Evolutionary conservation across 768 basidiomycete genomes (phyloP), one percentile per base, ranked within the genome.

Genomic region (Panaeolus papilionaceus): DNA sequence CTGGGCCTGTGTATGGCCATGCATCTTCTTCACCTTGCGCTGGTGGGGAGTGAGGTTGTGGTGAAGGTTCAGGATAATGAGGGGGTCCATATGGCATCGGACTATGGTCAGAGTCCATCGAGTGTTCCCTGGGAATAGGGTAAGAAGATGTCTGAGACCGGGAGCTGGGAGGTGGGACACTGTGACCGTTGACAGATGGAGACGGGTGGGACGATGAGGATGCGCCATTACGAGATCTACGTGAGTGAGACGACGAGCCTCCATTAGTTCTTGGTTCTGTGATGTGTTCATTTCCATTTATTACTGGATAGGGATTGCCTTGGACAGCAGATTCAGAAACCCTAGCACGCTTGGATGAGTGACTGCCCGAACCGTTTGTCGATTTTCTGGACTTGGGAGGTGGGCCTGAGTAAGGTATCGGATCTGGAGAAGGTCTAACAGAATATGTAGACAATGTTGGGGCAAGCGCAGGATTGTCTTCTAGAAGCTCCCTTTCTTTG

Each of bases 401-500:
- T 26, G 49, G 61, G n/a, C 49, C 72, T 71, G 66, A 75, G 37
- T 64, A 61, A 63, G 72, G 37, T 51, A 72, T 66, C 9, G 75
- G 74, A 39, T 73, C 72, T 18, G 72, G 75, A 10, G 67, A 74
- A 23, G 58, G 77, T 49, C 66, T 72, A 61, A 63, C 64, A 44
- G 67, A 78, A 65, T 66, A 71, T 44, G 54, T 58, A 16, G 54
- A 33, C 8, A 58, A 10, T 4, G 26, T 14, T 62, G 67, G 64
- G 3, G 76, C 77, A 76, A 87, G 79, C 39, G 86, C 85, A 42
- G 88, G 87, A 72, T 89, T 85, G 62, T 86, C 87, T 64, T 89
- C 85, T n/a, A 87, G 74, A n/a, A 86, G 62, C 67, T 76, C 76
- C 61, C 71, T 68, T 65, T 77, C 75, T 64, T 73, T 75, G 62